These are phyloP conservation scores for Backusella macrospora DNA, from an alignment of 192 early-diverging fungal genomes.

Conservation along the genomic window DNA sequence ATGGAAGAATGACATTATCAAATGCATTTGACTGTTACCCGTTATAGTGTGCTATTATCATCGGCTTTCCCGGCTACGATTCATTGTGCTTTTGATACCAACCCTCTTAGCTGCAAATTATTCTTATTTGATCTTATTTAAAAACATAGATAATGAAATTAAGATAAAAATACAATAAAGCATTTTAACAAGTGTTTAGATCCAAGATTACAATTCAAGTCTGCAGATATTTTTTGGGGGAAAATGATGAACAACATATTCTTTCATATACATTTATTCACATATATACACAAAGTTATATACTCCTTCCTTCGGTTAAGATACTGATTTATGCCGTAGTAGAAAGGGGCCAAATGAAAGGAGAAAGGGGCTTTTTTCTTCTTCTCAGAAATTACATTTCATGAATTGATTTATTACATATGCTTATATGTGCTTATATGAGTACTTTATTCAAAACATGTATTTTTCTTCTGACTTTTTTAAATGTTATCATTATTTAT, in stretches of 20 bases:
- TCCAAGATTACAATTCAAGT: background rate
- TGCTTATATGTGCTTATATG: background rate
- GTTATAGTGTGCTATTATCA: background rate
- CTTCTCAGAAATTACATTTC: background rate
- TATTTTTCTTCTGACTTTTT: background rate
- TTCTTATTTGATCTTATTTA: slow-evolving; percentile 11
- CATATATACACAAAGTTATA: background rate
- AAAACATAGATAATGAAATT: background rate
- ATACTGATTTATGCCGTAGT: slow-evolving; percentile 14
- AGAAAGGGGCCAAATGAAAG: slow-evolving; percentile 1
- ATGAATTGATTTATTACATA: slow-evolving; percentile 3
- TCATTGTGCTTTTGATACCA: slow-evolving; percentile 2
- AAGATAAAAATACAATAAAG: background rate
- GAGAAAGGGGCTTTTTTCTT: background rate
- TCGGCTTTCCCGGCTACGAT: slow-evolving; percentile 10
- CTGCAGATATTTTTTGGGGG: background rate
- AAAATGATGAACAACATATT: background rate
- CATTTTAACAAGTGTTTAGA: background rate
- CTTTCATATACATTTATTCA: background rate
- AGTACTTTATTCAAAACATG: background rate
- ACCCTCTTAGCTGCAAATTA: background rate
- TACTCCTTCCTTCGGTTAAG: slow-evolving; percentile 4
- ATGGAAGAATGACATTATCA: background rate
- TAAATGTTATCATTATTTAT: background rate
- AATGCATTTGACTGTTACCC: slow-evolving; percentile 7